Evolutionary conservation across 352 stramenopile species (phyloP).

Genomic region (Phytopythium montanum): DNA sequence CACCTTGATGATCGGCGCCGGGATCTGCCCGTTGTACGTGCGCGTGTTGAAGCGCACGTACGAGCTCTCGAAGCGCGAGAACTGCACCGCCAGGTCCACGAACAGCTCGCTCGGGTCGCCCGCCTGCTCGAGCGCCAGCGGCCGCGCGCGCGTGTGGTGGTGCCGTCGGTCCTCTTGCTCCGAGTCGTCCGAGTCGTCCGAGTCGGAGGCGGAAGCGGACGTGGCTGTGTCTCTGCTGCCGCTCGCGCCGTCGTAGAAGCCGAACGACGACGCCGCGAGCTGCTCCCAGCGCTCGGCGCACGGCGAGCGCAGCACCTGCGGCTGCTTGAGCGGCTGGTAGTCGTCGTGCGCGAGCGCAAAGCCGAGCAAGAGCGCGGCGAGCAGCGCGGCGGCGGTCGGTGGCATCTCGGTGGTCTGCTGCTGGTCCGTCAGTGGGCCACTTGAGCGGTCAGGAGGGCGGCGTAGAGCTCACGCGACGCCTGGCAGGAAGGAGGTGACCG

Average conservation of each 20-base stretch:
- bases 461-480: neutral
- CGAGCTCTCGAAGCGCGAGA: constrained; percentile 40
- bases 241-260: constrained; percentile 5
- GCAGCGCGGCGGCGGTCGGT: neutral
- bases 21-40: constrained; percentile 53
- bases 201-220: too few relatives aligned
- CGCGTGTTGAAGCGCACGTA: constrained; percentile 74
- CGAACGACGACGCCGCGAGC: constrained; percentile 17
- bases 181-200: neutral
- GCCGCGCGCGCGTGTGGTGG: constrained; percentile 31
- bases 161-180: neutral
- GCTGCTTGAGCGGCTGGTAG: constrained; percentile 40
- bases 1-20: constrained; percentile 58
- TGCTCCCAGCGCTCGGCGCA: constrained; percentile 34
- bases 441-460: too few relatives aligned
- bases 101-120: constrained; percentile 70
- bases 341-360: constrained; percentile 18
- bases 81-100: constrained; percentile 43
- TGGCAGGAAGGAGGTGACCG: neutral
- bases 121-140: too few relatives aligned
- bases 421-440: neutral
- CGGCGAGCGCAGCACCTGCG: constrained; percentile 34
- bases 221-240: neutral
- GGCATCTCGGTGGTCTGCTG: neutral
- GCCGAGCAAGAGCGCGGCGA: neutral